phyloP scores from a whole-genome alignment of 352 stramenopile species.

The Phytophthora capsici region DNA sequence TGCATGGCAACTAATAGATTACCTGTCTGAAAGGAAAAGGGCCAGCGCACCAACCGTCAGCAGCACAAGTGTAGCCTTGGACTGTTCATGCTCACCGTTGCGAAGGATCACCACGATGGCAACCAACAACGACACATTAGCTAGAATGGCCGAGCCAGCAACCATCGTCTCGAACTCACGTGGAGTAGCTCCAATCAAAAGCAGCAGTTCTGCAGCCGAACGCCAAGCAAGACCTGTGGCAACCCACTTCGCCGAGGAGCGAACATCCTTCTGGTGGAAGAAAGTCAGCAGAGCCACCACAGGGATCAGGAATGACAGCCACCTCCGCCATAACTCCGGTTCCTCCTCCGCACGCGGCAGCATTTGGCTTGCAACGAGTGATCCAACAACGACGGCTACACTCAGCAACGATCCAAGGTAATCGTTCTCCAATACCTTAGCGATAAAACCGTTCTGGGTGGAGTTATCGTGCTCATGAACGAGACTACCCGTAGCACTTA shows the following conservation, averaged over 20 bases:
- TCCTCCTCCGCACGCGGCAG: conserved; percentile 42
- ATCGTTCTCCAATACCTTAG: conserved; percentile 61
- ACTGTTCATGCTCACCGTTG: conserved; percentile 57
- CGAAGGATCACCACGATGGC: conserved; percentile 52
- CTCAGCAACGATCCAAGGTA: conserved; percentile 75
- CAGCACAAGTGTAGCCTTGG: conserved; percentile 60
- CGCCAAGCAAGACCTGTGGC: conserved; percentile 84
- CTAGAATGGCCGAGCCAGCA: conserved; percentile 42
- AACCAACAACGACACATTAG: conserved; percentile 67
- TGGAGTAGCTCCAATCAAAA: conserved; percentile 56
- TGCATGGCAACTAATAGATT: conserved; percentile 1
- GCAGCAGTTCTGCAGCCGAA: conserved; percentile 67
- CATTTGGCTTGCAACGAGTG: conserved; percentile 66
- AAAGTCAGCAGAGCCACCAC: conserved; percentile 72
- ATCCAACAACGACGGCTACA: conserved; percentile 71
- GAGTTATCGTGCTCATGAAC: conserved; percentile 21
- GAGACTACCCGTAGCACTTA: conserved; percentile 7
- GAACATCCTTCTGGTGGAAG: conserved; percentile 77
- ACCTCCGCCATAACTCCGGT: conserved; percentile 56
- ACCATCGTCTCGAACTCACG: conserved; percentile 58
- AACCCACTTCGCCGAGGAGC: conserved; percentile 80
- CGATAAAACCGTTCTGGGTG: conserved; percentile 34
- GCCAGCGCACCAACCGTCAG: conserved; percentile 44
- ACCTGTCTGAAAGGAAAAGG: conserved; percentile 83
- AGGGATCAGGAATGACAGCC: conserved; percentile 71